These are phyloP conservation scores for Aspergillus intermedius DNA, from an alignment of 2,329 filamentous ascomycete genomes.

Conservation along the genomic window DNA sequence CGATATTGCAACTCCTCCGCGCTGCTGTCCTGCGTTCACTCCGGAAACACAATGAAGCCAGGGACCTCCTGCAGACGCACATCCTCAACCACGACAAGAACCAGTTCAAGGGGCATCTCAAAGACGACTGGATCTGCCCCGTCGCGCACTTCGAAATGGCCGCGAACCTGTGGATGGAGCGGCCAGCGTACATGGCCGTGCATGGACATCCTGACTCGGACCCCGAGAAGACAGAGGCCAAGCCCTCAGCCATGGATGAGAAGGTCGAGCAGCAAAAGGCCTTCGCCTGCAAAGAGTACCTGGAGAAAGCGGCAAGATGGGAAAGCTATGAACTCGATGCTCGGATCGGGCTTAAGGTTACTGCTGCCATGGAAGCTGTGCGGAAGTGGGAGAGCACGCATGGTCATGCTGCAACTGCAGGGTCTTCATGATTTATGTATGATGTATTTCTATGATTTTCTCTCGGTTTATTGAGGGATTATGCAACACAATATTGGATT, in stretches of 20 bases:
- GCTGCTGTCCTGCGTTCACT: slow-evolving; percentile 61
- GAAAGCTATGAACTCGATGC: slow-evolving; percentile 58
- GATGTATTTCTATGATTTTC: too few relatives aligned
- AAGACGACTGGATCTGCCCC: slow-evolving; percentile 60
- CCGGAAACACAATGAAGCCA: slow-evolving; percentile 59
- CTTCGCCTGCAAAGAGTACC: slow-evolving; percentile 48
- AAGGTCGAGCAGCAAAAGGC: slow-evolving; percentile 36
- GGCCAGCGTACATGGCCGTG: slow-evolving; percentile 34
- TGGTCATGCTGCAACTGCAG: not conserved
- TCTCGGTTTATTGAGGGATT: too few relatives aligned
- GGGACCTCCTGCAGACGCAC: slow-evolving; percentile 53
- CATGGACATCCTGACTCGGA: slow-evolving; percentile 13
- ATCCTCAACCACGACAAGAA: slow-evolving; percentile 55
- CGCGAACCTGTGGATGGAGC: slow-evolving; percentile 70
- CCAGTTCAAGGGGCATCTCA: slow-evolving; percentile 46
- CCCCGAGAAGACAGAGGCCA: slow-evolving; percentile 2
- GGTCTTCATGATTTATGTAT: not conserved
- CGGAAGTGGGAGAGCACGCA: slow-evolving; percentile 34
- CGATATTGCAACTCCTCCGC: slow-evolving; percentile 60
- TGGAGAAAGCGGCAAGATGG: slow-evolving; percentile 54
- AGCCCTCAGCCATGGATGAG: not conserved
- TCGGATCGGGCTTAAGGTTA: slow-evolving; percentile 46
- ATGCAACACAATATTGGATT: too few relatives aligned
- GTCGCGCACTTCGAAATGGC: slow-evolving; percentile 82
- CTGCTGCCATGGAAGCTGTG: slow-evolving; percentile 40